phyloP scores from a whole-genome alignment of 179 eudicot genomes.

The Silene vulgaris region DNA sequence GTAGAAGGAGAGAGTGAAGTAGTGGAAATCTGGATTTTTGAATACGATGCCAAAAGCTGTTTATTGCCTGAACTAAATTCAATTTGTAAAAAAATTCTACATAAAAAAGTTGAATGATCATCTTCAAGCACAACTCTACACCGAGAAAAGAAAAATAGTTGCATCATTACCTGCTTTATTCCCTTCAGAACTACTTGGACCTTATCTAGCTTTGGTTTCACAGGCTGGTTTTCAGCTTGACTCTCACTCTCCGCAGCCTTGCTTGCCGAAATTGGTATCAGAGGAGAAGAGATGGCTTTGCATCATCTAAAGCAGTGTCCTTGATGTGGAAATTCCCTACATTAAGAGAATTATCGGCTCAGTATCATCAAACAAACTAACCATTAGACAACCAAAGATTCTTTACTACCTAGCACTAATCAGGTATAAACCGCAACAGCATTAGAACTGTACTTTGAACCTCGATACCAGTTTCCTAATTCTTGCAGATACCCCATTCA shows the following conservation, averaged over 20 bases:
- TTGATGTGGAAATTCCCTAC: conserved; percentile 60
- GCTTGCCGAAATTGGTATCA: conserved; percentile 47
- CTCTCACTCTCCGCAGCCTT: conserved; percentile 48
- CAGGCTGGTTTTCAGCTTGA: conserved; percentile 59
- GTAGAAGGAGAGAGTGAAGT: too few relatives aligned
- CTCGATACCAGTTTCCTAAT: too few relatives aligned
- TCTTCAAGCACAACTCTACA: too few relatives aligned
- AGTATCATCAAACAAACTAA: neutral
- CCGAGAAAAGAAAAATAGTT: neutral
- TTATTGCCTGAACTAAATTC: too few relatives aligned
- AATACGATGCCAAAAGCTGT: too few relatives aligned
- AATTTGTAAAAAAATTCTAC: too few relatives aligned
- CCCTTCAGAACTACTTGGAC: conserved; percentile 75
- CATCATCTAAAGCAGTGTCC: conserved; percentile 59
- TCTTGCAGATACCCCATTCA: too few relatives aligned
- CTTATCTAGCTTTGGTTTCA: conserved; percentile 56
- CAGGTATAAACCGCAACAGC: too few relatives aligned
- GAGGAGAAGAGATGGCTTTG: conserved; percentile 71
- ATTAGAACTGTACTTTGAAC: too few relatives aligned
- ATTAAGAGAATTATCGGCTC: conserved; percentile 6
- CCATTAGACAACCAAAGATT: neutral
- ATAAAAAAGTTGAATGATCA: too few relatives aligned
- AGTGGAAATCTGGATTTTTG: too few relatives aligned
- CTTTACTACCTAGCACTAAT: neutral
- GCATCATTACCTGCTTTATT: conserved; percentile 55